Base-by-base conservation (phyloP, 805 yeast genomes). In the Pichia manshurica region DNA sequence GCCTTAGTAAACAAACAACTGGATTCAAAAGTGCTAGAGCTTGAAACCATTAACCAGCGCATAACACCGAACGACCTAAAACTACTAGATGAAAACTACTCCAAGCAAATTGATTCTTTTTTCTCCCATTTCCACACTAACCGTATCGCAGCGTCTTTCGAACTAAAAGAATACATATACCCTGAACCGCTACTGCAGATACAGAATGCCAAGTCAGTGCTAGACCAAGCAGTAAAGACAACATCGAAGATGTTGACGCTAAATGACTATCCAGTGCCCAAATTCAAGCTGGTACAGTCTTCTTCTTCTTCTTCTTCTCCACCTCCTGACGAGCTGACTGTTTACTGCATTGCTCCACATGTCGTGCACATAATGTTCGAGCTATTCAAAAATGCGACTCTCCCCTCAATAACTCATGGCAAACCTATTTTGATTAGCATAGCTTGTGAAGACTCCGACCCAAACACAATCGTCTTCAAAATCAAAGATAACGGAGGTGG, bases 401-500 rank as follows among this genome's bases (percentile, higher is more conserved):
- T 63, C 8, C 66, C 67, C 2, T 61, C 67, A 3, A 45, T 63
- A 12, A 40, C 49, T 6, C 34, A 53, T 5, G 44, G 48, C 2
- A 53, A 55, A 13, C 56, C 61, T n/a, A 57, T 55, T n/a, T 33
- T 32, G 2, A 44, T 60, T 20, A 45, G 48, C 15, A 42, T 56
- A 21, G 31, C 41, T n/a, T n/a, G 42, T 12, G 45, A 47, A 15
- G 34, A 20, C 10, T 32, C 20, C 46, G 53, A 51, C n/a, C 29
- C 44, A 1, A 22, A 46, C 13, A 33, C 31, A 15, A 35, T 53
- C 6, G 41, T 44, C 4, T 55, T 62, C 29, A 57, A 53, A 32
- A 53, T 63, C n/a, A 49, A 52, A 7, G 67, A 63, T 47, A 20
- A 48, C n/a, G 67, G 65, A 12, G 67, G 67, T 12, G 67, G 67